These are phyloP conservation scores for Salvia sclarea DNA, from an alignment of 305 asterid genomes.

Conservation along the genomic window DNA sequence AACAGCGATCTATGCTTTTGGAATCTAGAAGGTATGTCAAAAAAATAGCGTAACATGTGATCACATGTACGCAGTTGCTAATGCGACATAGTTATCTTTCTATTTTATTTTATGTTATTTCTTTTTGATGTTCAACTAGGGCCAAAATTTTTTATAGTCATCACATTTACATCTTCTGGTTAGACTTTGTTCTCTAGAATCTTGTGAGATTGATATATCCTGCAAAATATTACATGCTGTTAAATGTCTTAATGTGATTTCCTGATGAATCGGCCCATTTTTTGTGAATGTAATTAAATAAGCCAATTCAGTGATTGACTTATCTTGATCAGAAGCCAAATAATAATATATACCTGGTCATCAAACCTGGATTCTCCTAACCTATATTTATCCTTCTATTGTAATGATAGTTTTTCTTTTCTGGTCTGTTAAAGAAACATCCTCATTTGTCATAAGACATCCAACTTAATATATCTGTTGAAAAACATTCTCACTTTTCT, in stretches of 20 bases:
- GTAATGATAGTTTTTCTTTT: background rate
- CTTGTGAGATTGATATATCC: background rate
- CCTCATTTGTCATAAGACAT: background rate
- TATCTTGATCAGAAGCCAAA: background rate
- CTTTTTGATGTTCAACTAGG: background rate
- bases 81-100: background rate
- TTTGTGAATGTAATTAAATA: background rate
- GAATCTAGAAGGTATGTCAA: slow-evolving; percentile 72
- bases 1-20: slow-evolving; percentile 63
- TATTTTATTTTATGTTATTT: background rate
- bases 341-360: background rate
- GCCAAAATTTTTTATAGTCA: background rate
- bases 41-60: background rate
- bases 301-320: background rate
- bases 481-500: background rate
- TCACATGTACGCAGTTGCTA: slow-evolving; percentile 3
- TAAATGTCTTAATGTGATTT: slow-evolving; percentile 1
- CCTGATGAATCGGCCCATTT: slow-evolving; percentile 19
- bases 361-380: slow-evolving; percentile 12
- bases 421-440: background rate
- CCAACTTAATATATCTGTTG: slow-evolving; percentile 15
- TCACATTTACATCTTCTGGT: background rate
- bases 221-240: background rate
- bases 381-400: background rate
- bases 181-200: background rate